Percentiles rank a stretch among this genome's conserved stretches.
phyloP scores from a whole-genome alignment of 768 basidiomycete genomes.

The Hemileccinum impolitum region DNA sequence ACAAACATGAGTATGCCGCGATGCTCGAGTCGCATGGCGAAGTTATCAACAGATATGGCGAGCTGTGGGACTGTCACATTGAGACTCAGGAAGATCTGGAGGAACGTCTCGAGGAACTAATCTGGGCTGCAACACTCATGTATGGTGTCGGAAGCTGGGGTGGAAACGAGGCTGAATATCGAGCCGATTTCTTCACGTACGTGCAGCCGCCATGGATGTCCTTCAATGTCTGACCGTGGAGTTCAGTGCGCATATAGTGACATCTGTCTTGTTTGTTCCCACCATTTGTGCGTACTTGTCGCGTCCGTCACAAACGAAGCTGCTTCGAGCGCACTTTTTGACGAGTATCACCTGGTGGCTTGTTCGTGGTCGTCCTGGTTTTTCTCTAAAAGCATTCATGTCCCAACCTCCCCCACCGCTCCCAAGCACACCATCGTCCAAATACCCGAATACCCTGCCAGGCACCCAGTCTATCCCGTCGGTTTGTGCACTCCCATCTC shows the following conservation, averaged over 20 bases:
- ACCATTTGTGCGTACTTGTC: slow-evolving; percentile 48
- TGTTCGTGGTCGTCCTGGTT: slow-evolving; percentile 48
- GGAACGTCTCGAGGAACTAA: slow-evolving; percentile 58
- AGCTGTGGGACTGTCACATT: slow-evolving; percentile 44
- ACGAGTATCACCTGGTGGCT: slow-evolving; percentile 52
- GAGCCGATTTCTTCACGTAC: slow-evolving; percentile 66
- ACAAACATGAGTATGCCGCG: slow-evolving; percentile 34
- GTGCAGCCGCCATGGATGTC: slow-evolving; percentile 22
- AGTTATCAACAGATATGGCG: slow-evolving; percentile 41
- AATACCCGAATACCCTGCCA: slow-evolving; percentile 22
- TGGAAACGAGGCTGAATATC: slow-evolving; percentile 36
- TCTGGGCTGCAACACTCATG: slow-evolving; percentile 53
- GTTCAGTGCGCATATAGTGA: slow-evolving; percentile 64
- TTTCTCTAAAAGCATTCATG: slow-evolving; percentile 52
- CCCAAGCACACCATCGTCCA: slow-evolving; percentile 15
- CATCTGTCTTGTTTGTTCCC: slow-evolving; percentile 60
- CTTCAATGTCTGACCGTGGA: slow-evolving; percentile 2
- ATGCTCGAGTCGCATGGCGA: slow-evolving; percentile 37
- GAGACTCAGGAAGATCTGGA: slow-evolving; percentile 37
- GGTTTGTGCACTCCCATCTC: slow-evolving; percentile 26
- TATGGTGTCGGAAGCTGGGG: slow-evolving; percentile 60
- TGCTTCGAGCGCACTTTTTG: slow-evolving; percentile 60
- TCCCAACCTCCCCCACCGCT: slow-evolving; percentile 26
- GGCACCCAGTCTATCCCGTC: slow-evolving; percentile 21
- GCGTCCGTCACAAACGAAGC: slow-evolving; percentile 51